Conservation (phyloP, 176 grass and related monocot genomes). For the Pontederia paniculata region DNA sequence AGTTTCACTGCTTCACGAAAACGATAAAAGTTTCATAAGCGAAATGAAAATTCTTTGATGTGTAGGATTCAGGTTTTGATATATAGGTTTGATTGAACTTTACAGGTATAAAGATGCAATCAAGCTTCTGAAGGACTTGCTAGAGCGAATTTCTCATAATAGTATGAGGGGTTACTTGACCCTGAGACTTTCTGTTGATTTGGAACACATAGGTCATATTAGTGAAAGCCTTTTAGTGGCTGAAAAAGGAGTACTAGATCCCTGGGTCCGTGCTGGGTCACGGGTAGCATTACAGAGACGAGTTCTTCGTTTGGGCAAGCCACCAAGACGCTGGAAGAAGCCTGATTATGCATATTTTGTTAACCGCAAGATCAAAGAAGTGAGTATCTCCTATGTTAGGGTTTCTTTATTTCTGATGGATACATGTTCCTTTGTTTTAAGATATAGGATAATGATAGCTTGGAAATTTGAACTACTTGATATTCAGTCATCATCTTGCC, state of each 20-base stretch:
- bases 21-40: no score
- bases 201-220: slow-evolving; percentile 54
- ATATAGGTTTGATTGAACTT: slow-evolving; percentile 2
- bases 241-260: slow-evolving; percentile 60
- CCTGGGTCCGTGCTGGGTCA: slow-evolving; percentile 75
- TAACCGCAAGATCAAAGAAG: slow-evolving; percentile 63
- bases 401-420: no score
- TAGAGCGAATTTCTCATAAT: slow-evolving; percentile 40
- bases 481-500: neutral
- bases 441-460: no score
- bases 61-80: neutral
- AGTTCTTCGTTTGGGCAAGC: slow-evolving; percentile 66
- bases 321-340: slow-evolving; percentile 82
- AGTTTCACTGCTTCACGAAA: no score
- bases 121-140: slow-evolving; percentile 51
- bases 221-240: slow-evolving; percentile 77
- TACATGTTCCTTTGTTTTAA: no score
- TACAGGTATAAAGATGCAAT: slow-evolving; percentile 86
- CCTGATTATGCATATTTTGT: slow-evolving; percentile 68
- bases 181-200: slow-evolving; percentile 77
- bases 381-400: slow-evolving; percentile 14
- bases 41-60: no score
- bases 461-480: no score
- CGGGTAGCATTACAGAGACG: slow-evolving; percentile 65
- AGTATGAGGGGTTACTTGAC: slow-evolving; percentile 72